Percentiles rank a stretch among this genome's conserved stretches.
These are phyloP conservation scores for Haberlea rhodopensis DNA, from an alignment of 257 asterid species.

Conservation along the genomic window DNA sequence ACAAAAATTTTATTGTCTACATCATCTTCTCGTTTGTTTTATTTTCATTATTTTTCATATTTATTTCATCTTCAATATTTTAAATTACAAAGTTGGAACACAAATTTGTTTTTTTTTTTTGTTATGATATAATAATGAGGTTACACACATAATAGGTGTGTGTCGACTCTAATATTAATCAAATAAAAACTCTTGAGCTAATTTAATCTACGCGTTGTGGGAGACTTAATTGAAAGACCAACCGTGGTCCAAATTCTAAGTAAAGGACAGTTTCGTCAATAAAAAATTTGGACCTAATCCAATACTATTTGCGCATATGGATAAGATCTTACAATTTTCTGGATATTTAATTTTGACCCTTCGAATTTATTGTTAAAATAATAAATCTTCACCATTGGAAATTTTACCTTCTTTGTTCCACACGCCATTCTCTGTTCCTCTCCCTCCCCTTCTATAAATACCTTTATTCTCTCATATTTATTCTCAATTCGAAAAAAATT, in stretches of 20 bases:
- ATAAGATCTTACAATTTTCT: slow-evolving; percentile 45
- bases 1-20: too few relatives aligned
- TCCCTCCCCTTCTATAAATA: slow-evolving; percentile 52
- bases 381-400: slow-evolving; percentile 37
- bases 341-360: not conserved
- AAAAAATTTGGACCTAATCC: slow-evolving; percentile 23
- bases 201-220: slow-evolving; percentile 21
- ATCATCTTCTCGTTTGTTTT: too few relatives aligned
- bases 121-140: too few relatives aligned
- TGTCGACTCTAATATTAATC: too few relatives aligned
- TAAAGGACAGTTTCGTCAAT: slow-evolving; percentile 40
- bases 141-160: too few relatives aligned
- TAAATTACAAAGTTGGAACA: too few relatives aligned
- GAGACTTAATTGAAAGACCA: slow-evolving; percentile 32
- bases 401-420: slow-evolving; percentile 25
- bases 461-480: slow-evolving; percentile 20
- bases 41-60: too few relatives aligned
- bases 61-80: too few relatives aligned
- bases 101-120: too few relatives aligned
- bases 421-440: slow-evolving; percentile 65
- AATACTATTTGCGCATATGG: slow-evolving; percentile 56
- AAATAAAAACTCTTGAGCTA: too few relatives aligned
- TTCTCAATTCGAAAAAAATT: slow-evolving; percentile 27
- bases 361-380: not conserved
- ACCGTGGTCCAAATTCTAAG: slow-evolving; percentile 33